Base-by-base conservation (phyloP, 2,329 filamentous ascomycete species). In the Berkeleyomyces rouxiae region DNA sequence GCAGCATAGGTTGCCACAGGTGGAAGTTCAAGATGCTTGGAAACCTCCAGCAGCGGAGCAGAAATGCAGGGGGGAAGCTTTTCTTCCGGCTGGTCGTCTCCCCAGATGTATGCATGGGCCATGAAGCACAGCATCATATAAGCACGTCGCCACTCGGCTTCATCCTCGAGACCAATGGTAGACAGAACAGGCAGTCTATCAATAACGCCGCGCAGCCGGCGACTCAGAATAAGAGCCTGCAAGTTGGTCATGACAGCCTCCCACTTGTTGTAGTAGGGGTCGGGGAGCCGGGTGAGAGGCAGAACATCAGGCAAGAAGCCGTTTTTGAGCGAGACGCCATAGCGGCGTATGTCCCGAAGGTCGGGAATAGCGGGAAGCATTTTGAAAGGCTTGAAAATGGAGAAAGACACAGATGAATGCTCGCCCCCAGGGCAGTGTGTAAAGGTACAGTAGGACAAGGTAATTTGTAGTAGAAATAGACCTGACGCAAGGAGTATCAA, bases 41-140 rank as follows among this genome's bases (percentile, higher is more conserved):
- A 92, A 57, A 95, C 81, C 67, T 85, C 76, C 60, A 95, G 78
- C 67, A 97, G 81, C 0, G 93, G 93, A 39, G 91, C 81, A 4
- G 92, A 89, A 66, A 99, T 83, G 64, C 89, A 78, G 36, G 88
- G 83, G 57, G 93, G 93, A 60, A 99, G 75, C 61, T 79, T 78
- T 70, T 95, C 90, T 67, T 82, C 80, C 55, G 93, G 91, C 68
- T 78, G 82, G 70, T 95, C 87, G 72, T 90, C 92, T 70, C 90
- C 89, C 93, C 93, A 99, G 71, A 99, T 89, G 76, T 97, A 99
- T 67, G 86, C 88, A 75, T 99, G 92, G 43, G 90, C 82, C 74
- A 97, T 90, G 75, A 97, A 96, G 65, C 84, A 87, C 63, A 99
- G 79, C 61, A 96, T 79, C 64, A 87, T 87, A 76, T 97, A 97